Percentiles rank a stretch among this genome's conserved stretches.
Evolutionary conservation across 2,329 filamentous ascomycete genomes (phyloP).

Genomic region (Stachybotrys chartarum): DNA sequence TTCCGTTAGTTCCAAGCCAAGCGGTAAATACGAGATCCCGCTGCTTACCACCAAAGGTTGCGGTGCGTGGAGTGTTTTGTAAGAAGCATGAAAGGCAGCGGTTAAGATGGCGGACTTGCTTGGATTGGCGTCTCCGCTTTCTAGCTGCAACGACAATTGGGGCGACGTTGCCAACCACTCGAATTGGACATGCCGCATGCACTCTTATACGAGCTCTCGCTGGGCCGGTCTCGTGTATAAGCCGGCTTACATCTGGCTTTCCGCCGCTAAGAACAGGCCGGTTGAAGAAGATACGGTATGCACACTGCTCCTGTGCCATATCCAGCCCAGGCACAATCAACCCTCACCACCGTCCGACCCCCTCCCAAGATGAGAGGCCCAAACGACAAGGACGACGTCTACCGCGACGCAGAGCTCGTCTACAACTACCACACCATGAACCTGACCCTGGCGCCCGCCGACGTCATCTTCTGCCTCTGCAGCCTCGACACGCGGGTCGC

Average conservation of each 20-base stretch:
- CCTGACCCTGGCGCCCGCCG: slow-evolving; percentile 25
- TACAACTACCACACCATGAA: slow-evolving; percentile 37
- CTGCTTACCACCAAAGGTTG: too few relatives aligned
- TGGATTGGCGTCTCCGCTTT: background rate
- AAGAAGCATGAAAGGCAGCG: background rate
- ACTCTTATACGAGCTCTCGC: too few relatives aligned
- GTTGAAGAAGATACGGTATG: too few relatives aligned
- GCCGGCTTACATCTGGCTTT: too few relatives aligned
- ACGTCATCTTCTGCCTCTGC: slow-evolving; percentile 39
- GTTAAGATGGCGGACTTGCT: background rate
- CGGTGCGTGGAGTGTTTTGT: background rate
- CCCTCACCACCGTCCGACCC: background rate
- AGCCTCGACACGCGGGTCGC: slow-evolving; percentile 39
- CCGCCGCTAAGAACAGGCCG: too few relatives aligned
- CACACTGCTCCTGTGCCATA: too few relatives aligned
- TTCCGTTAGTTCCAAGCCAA: too few relatives aligned
- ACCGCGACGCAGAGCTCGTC: slow-evolving; percentile 26
- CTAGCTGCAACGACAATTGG: background rate
- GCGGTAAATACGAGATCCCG: too few relatives aligned
- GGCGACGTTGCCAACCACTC: background rate
- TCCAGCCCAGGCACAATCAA: background rate
- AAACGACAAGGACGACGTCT: background rate
- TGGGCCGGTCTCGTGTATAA: too few relatives aligned
- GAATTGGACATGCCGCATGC: too few relatives aligned
- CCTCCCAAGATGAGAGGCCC: background rate